These are phyloP conservation scores for Alnus glutinosa DNA, from an alignment of 306 rosid species.

Conservation along the genomic window DNA sequence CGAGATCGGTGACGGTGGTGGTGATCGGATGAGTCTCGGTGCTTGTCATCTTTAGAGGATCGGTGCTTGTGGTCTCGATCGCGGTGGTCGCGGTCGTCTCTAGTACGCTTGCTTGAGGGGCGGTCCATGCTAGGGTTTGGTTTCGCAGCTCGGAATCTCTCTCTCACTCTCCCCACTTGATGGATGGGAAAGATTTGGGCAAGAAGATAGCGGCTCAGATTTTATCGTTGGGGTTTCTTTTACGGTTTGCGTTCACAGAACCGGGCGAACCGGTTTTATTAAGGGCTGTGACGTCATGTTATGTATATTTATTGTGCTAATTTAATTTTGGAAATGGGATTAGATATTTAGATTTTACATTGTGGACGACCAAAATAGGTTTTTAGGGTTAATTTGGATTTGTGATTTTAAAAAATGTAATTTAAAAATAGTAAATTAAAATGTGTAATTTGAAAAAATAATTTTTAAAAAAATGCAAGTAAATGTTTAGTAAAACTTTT, in stretches of 20 bases:
- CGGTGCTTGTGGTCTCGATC: constrained; percentile 21
- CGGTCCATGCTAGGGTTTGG: constrained; percentile 65
- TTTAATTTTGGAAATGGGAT: too few relatives aligned
- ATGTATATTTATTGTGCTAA: too few relatives aligned
- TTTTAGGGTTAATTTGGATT: too few relatives aligned
- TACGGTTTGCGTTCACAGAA: neutral
- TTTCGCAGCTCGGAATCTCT: neutral
- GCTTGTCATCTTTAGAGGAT: constrained; percentile 27
- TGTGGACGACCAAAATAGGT: too few relatives aligned
- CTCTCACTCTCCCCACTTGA: constrained; percentile 12
- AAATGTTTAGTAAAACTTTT: too few relatives aligned
- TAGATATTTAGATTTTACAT: too few relatives aligned
- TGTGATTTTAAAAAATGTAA: too few relatives aligned
- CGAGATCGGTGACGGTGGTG: constrained; percentile 54
- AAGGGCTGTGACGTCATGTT: neutral
- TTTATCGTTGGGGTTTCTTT: neutral
- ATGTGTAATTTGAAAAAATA: too few relatives aligned
- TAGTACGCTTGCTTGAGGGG: constrained; percentile 44
- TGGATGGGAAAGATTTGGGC: neutral
- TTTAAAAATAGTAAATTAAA: too few relatives aligned
- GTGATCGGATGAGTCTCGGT: constrained; percentile 48
- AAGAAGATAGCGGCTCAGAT: neutral
- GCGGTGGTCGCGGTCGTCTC: constrained; percentile 51
- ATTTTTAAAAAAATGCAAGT: too few relatives aligned
- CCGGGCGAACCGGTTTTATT: neutral